Base-by-base conservation (phyloP, 192 early-diverging fungal genomes). In the Backusella sp. region DNA sequence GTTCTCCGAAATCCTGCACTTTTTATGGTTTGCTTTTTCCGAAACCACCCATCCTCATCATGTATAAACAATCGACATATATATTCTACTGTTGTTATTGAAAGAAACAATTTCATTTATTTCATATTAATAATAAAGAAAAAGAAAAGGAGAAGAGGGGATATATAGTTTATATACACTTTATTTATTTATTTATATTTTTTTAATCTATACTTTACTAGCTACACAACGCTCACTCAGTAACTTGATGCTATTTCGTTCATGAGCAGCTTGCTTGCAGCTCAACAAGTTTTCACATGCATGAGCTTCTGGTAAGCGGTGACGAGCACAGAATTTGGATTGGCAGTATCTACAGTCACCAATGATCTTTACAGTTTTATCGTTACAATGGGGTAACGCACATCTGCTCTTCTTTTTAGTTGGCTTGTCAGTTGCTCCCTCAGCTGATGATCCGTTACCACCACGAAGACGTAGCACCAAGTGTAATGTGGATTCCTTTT, bases 261-360 rank as follows among this genome's bases (percentile, higher is more conserved):
- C 86, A 68, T 86, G 85, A 34, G 91, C 88, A 46, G 83, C 87
- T 73, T 90, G 82, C 36, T 85, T 85, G 70, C 91, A 93, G 28
- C 78, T 86, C 37, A 85, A 83, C 65, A 94, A 76, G 66, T 94
- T 91, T 9, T 84, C 80, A 78, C 93, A 95, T 65, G 82, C 81
- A 81, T 95, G 93, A 41, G 89, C 84, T 77, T 95, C 93, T 34
- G 92, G 91, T 28, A 95, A 74, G 12, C 93, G 86, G 82, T 95
- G 93, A 66, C 88, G 85, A 12, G 85, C 82, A 76, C 93, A 95
- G 77, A 85, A 94, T 49, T 89, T 86, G 12, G 56, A 56, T 36
- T 87, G 66, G 65, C 88, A 90, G 80, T 90, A 91, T 34, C 92
- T 83, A 78, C 93, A 94, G 75, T 87, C 83, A 39, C 93, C 93